Base-by-base conservation (phyloP, 192 early-diverging fungal genomes). In the Spinellus fusiger region DNA sequence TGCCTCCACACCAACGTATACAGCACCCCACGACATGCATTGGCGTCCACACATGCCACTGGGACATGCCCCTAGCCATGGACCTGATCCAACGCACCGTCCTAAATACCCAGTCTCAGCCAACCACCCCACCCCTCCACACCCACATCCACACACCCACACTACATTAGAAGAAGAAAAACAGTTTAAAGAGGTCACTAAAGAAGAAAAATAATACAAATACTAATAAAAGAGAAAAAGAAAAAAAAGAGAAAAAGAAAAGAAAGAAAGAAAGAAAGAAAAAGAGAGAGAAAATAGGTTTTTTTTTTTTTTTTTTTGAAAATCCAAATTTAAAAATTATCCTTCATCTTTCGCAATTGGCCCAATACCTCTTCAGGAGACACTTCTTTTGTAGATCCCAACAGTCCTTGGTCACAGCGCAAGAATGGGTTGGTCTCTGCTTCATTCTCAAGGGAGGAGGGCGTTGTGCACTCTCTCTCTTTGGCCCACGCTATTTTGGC, bases 391-490 rank as follows among this genome's bases (percentile, higher is more conserved):
- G 35, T 5, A 44, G 40, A 2, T 44, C 15, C 18, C 35, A 37
- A 9, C 13, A 9, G 6, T 44, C 15, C 40, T 18, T 44, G 40
- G 35, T 57, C 32, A 20, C 53, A 54, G 13, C 70, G 60, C 56
- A 74, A 47, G 32, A 74, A 74, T 0, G 72, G 67, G 28, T 74
- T 74, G 5, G 67, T 74, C 28, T 50, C 33, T 27, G 52, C 49
- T 49, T 74, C 72, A 23, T 69, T 68, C 25, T 33, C 26, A 20
- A 74, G 64, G 12, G 55, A 66, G 13, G 62, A 62, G 12, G 72
- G 72, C 0, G 66, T 69, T 0, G 93, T 95, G 34, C 61, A 64
- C 25, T 52, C 9, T 27, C 59, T 28, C 7, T 61, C 34, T 31
- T 65, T 47, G 6, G 66, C 62, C 66, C 67, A 74, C 0, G 26